phyloP scores from a whole-genome alignment of 495 filamentous ascomycete species.

The Cenococcum geophilum region DNA sequence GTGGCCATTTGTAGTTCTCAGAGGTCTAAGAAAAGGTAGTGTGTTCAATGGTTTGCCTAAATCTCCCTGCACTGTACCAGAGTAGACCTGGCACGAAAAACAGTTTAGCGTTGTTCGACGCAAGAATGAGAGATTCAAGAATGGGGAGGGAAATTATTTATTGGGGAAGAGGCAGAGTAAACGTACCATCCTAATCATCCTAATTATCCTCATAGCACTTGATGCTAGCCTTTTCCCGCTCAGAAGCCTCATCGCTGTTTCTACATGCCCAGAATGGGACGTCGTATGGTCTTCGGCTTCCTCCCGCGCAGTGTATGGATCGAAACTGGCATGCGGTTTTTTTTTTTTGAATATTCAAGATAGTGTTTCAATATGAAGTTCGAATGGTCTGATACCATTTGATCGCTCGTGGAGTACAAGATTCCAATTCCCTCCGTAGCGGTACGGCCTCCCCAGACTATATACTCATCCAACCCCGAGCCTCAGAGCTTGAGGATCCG shows the following conservation, averaged over 20 bases:
- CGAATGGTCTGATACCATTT: background rate
- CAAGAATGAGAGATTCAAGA: background rate
- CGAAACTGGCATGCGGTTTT: conserved; percentile 13
- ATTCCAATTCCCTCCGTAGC: too few relatives aligned
- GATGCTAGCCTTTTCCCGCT: conserved; percentile 12
- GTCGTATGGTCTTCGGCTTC: background rate
- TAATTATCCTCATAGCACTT: conserved; percentile 14
- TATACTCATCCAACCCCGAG: too few relatives aligned
- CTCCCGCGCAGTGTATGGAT: conserved; percentile 21
- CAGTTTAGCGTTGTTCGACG: too few relatives aligned
- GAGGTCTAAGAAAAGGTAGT: too few relatives aligned
- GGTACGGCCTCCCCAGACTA: too few relatives aligned
- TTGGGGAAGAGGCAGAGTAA: background rate
- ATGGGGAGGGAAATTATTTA: background rate
- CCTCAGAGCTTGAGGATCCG: too few relatives aligned
- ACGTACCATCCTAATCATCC: conserved; percentile 15
- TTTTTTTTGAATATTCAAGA: background rate
- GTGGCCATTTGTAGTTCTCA: too few relatives aligned
- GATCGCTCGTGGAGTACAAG: too few relatives aligned
- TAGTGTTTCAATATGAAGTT: background rate
- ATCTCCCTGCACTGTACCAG: background rate
- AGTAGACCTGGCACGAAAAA: background rate
- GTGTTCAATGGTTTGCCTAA: too few relatives aligned
- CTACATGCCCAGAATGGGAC: background rate
- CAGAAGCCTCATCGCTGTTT: conserved; percentile 9